phyloP scores from a whole-genome alignment of 768 basidiomycete species.

The Coprinopsis cinerea region DNA sequence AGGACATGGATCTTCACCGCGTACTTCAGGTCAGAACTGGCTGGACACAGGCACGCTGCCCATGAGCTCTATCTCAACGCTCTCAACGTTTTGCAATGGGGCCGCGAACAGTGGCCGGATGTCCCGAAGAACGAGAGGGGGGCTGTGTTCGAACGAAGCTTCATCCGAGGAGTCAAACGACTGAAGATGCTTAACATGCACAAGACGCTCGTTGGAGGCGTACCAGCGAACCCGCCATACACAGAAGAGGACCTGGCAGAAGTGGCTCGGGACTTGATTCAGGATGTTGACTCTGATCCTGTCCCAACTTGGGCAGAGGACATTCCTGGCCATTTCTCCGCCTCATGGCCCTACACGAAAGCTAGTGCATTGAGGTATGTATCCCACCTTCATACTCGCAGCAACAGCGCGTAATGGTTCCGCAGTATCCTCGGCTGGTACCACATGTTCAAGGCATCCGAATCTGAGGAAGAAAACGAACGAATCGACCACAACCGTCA shows the following conservation, averaged over 20 bases:
- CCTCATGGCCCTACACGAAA: background rate
- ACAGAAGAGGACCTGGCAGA: background rate
- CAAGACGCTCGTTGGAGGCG: background rate
- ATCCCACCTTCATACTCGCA: background rate
- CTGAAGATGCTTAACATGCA: slow-evolving; percentile 1
- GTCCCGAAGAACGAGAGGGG: background rate
- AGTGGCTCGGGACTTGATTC: background rate
- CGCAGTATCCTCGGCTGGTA: slow-evolving; percentile 2
- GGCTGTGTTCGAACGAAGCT: background rate
- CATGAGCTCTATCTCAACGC: background rate
- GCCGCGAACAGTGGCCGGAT: background rate
- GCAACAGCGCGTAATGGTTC: background rate
- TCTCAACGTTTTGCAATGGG: background rate
- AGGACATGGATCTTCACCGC: slow-evolving; percentile 6
- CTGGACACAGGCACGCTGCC: background rate
- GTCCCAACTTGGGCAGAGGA: background rate
- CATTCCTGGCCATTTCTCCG: background rate
- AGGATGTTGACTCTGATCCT: background rate
- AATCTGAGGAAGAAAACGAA: background rate
- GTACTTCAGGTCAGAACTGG: background rate
- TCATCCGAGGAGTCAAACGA: background rate
- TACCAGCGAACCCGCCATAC: background rate
- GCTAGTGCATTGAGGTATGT: background rate
- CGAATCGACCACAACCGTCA: background rate
- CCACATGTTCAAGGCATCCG: background rate